Base-by-base conservation (phyloP, 768 basidiomycete genomes). In the Gyrodon lividus region DNA sequence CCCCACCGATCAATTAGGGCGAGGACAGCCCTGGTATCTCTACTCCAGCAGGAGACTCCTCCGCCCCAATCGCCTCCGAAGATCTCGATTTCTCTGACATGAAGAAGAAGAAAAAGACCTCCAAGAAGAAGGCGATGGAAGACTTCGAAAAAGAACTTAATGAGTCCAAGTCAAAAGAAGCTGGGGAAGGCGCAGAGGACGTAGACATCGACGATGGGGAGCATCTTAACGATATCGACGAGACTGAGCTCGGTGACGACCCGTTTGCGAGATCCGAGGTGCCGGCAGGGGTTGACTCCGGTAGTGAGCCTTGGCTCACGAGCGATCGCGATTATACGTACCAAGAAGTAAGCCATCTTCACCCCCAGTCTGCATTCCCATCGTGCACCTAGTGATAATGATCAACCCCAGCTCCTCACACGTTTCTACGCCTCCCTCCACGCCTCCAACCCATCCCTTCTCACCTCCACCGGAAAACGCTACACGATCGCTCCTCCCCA, bases 401-500 rank as follows among this genome's bases (percentile, higher is more conserved):
- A 41, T 40, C 1, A 24, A 42, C 16, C 38, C 10, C 23, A 5
- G 92, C 90, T 99, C 37, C 83, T 99, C 51, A 86, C 83, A 17
- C 90, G 97, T 35, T 97, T 98, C 75, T 98, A 94, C 74, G 77
- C 77, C 46, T 86, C 89, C 33, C 82, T 98, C 6, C 97, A 97
- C 62, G 87, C 89, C 19, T 91, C 94, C 43, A 98, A 99, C 69
- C 97, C 97, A 14, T 82, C 93, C 48, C 85, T 92, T 46, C 87
- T 88, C 59, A 83, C 81, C 44, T 87, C 91, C 9, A 77, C 86
- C 34, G 89, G 87, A 68, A 98, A 94, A 76, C 88, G 94, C 20
- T 97, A 98, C 76, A 98, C 93, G 17, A 96, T 99, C 59, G 92
- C 92, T 1, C 97, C 97, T 13, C 97, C 97, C 14, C 89, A 90